Conservation (phyloP, 805 yeast species). For the Lachancea sp. region DNA sequence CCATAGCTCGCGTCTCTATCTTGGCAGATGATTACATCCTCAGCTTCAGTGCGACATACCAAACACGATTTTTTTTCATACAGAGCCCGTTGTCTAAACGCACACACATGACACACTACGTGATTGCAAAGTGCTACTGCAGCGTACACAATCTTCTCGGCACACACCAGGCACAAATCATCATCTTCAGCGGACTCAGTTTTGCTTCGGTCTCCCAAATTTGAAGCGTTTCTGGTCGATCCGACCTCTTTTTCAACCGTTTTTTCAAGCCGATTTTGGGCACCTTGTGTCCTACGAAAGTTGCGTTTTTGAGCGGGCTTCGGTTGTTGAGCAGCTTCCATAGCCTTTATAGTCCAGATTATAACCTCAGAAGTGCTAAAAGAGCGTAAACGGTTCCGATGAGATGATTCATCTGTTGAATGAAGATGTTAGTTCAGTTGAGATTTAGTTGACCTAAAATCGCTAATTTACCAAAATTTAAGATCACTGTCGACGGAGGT, state of each 20-base stretch:
- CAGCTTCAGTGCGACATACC: slow-evolving; percentile 73
- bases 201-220: not conserved
- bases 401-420: too few species aligned
- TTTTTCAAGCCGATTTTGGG: slow-evolving; percentile 1
- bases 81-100: slow-evolving; percentile 75
- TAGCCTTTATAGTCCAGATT: not conserved
- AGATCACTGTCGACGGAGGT: too few species aligned
- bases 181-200: slow-evolving; percentile 28
- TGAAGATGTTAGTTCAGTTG: too few species aligned
- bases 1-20: slow-evolving; percentile 33
- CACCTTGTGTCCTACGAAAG: slow-evolving; percentile 8
- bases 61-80: slow-evolving; percentile 71
- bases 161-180: slow-evolving; percentile 76
- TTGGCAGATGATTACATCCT: slow-evolving; percentile 52
- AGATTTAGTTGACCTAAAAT: too few species aligned
- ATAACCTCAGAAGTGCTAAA: not conserved
- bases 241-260: not conserved
- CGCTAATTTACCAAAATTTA: too few species aligned
- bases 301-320: slow-evolving; percentile 3
- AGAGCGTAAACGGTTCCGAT: too few species aligned
- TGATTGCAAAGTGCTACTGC: slow-evolving; percentile 83
- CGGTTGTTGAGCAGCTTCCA: not conserved
- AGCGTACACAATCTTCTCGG: slow-evolving; percentile 55
- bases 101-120: slow-evolving; percentile 73
- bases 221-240: not conserved